A percentile compares a stretch with the other conserved stretches of the same genome.
phyloP scores from a whole-genome alignment of 192 early-diverging fungal species.

The Podila epigama region DNA sequence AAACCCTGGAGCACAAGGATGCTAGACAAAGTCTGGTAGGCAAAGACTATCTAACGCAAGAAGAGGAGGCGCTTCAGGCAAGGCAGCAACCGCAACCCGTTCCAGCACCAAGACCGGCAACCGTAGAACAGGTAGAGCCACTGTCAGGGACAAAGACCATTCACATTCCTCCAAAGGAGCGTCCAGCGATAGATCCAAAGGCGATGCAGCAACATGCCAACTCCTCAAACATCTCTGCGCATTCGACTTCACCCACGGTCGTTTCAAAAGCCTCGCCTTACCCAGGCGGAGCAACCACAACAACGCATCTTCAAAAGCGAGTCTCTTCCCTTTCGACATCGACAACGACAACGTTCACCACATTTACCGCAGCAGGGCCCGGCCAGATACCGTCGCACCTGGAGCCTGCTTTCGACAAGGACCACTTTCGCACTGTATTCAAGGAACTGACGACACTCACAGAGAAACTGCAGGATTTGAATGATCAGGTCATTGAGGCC shows the following conservation, averaged over 20 bases:
- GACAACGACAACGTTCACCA: neutral
- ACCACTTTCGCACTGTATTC: constrained; percentile 13
- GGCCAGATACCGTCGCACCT: neutral
- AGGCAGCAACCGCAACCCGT: too few relatives aligned
- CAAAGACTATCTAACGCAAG: too few relatives aligned
- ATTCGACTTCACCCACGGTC: neutral
- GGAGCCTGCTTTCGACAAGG: constrained; percentile 2
- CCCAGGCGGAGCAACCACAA: neutral
- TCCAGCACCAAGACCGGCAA: too few relatives aligned
- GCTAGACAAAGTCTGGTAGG: too few relatives aligned
- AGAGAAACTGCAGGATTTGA: constrained; percentile 19
- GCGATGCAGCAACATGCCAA: neutral
- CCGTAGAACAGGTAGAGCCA: too few relatives aligned
- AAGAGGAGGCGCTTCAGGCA: too few relatives aligned
- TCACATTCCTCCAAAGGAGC: neutral
- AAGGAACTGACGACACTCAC: constrained; percentile 6
- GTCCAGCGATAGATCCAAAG: neutral
- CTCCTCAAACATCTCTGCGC: neutral
- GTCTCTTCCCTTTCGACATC: neutral
- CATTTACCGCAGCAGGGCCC: neutral
- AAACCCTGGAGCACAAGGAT: too few relatives aligned
- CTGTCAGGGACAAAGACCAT: neutral
- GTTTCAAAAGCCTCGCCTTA: neutral
- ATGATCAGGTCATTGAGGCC: constrained; percentile 26
- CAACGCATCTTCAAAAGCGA: neutral